Conservation (phyloP, 2,329 filamentous ascomycete genomes). For the Pseudogymnoascus sp. region DNA sequence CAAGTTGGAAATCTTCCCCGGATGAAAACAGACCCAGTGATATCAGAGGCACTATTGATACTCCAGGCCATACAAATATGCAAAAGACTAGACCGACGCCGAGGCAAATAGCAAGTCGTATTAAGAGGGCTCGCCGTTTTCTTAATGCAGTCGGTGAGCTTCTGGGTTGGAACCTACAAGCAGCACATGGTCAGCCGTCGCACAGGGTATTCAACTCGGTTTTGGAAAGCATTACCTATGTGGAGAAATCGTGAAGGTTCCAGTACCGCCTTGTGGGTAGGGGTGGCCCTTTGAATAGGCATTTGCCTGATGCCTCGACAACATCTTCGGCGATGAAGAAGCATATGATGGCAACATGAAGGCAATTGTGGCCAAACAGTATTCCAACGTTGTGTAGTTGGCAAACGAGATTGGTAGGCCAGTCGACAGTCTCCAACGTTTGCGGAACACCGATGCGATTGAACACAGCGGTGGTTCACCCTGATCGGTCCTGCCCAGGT, state of each 20-base stretch:
- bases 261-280: conserved; percentile 62
- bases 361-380: conserved; percentile 9
- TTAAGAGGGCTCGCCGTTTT: conserved; percentile 64
- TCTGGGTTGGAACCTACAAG: conserved; percentile 72
- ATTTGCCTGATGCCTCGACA: conserved; percentile 71
- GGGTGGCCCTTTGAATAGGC: conserved; percentile 72
- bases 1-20: conserved; percentile 67
- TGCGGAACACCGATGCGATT: conserved; percentile 5
- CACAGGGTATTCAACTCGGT: not conserved
- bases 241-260: conserved; percentile 77
- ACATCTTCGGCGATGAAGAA: conserved; percentile 53
- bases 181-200: conserved; percentile 10
- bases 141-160: conserved; percentile 63
- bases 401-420: not conserved
- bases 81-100: conserved; percentile 58
- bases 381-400: conserved; percentile 2
- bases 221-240: conserved; percentile 59
- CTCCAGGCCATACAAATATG: conserved; percentile 68
- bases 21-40: conserved; percentile 65
- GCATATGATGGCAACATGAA: conserved; percentile 56
- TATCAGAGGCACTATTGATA: conserved; percentile 51
- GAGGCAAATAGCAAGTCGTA: conserved; percentile 55
- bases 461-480: conserved; percentile 2
- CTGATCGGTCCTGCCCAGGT: conserved; percentile 8
- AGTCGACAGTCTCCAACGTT: not conserved